Base-by-base conservation (phyloP, 202 grass and related monocot genomes). In the Bolboschoenoplectus hybrid region DNA sequence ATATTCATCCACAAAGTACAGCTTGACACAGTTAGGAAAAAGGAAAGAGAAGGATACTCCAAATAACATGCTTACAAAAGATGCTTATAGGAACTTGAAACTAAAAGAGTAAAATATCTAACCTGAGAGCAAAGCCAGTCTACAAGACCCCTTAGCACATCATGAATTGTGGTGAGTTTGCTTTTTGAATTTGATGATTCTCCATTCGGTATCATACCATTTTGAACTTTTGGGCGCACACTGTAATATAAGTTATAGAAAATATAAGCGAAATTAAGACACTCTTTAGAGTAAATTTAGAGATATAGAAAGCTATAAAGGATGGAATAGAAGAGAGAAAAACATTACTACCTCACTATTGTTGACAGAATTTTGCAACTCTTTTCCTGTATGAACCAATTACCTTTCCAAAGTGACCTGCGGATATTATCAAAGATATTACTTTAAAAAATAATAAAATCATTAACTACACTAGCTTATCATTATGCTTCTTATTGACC, bases 381-480 rank as follows among this genome's bases (percentile, higher is more conserved):
- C 86, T 96, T 99, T 87, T 99, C 97, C 88, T 99, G 92, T 58
- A 99, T 88, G 2, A 99, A 96, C 97, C 97, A 96, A 82, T 96
- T 99, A 57, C 89, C 92, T 91, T 92, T 95, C 90, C 81, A 95
- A 19, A 99, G 87, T 90, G 92, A 89, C 71, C 97, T 99, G 92
- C 82, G 88, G 86, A 91, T 83, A 55, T 58, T 84, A 84, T 51
- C 16, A 40, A 41, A 41, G 36, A 58, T 2, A 41, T 80, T 19
- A 80, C 39, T 61, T 56, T 5, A 17, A 5, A 16, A 41, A 68
- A 6, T n/a, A 72, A 46, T 72, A 64, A 32, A 68, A 68, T 32
- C n/a, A 74, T 51, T 74, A n/a, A 20, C 16, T 61, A 61, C 53
- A 80, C 3, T 44, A 44, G 11, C 43, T 49, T 61, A 80, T 11